Conservation (phyloP, 176 grass and related monocot genomes). For the Zizania latifolia region DNA sequence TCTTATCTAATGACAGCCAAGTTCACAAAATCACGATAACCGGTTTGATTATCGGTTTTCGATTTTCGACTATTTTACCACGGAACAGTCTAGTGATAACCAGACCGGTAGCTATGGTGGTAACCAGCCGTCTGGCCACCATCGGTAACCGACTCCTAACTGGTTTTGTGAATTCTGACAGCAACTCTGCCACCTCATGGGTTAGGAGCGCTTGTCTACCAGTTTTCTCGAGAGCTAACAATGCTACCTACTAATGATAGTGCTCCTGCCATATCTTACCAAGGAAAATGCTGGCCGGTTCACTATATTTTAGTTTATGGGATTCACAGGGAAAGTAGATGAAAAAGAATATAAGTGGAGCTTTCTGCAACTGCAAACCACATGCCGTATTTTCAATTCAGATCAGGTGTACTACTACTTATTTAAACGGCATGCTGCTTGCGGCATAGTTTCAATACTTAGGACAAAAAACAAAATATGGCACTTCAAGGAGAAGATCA, state of each 20-base stretch:
- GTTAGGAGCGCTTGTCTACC: background rate
- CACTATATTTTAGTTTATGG: background rate
- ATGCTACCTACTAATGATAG: background rate
- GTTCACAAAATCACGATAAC: too few species aligned
- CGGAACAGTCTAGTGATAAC: too few species aligned
- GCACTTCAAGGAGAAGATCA: background rate
- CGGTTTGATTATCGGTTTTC: too few species aligned
- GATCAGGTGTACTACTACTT: background rate
- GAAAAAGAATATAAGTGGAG: background rate
- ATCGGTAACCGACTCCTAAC: too few species aligned
- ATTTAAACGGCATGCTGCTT: conserved; percentile 4
- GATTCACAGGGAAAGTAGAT: conserved; percentile 13
- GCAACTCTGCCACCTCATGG: background rate
- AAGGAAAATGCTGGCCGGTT: background rate
- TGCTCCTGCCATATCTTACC: background rate
- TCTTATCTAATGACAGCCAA: too few species aligned
- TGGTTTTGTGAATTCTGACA: too few species aligned
- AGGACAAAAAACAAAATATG: conserved; percentile 8
- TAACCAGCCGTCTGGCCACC: too few species aligned
- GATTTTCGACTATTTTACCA: too few species aligned
- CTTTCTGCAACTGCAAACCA: conserved; percentile 23
- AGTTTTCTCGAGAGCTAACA: too few species aligned
- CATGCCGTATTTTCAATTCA: background rate
- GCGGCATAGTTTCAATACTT: background rate
- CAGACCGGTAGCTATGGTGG: too few species aligned